These are phyloP conservation scores for Cytidiella melzeri DNA, from an alignment of 768 basidiomycete genomes.

Conservation along the genomic window DNA sequence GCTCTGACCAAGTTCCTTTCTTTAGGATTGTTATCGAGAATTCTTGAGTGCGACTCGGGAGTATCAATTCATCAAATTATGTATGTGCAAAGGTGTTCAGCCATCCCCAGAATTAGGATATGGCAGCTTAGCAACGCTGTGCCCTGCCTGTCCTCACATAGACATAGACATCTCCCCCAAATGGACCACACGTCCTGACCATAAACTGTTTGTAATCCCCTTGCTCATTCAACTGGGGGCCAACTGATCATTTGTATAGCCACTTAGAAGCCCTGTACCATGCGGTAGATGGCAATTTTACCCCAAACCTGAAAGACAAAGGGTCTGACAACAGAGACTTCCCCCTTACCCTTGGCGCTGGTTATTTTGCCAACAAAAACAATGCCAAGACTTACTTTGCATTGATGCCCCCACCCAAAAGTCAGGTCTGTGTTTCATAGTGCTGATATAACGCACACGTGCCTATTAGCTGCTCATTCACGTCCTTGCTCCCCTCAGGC, in stretches of 20 bases:
- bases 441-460: background rate
- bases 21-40: constrained; percentile 11
- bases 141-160: constrained; percentile 16
- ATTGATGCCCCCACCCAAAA: constrained; percentile 1
- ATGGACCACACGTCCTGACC: background rate
- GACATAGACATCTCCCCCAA: constrained; percentile 15
- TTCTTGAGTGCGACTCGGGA: constrained; percentile 1
- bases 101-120: background rate
- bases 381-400: constrained; percentile 7
- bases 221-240: background rate
- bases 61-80: background rate
- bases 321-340: constrained; percentile 8
- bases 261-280: constrained; percentile 9
- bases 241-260: background rate
- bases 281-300: constrained; percentile 15
- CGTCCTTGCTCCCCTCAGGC: constrained; percentile 1
- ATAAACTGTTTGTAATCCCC: background rate
- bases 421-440: background rate
- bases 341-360: constrained; percentile 10
- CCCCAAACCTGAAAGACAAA: constrained; percentile 10
- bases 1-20: background rate
- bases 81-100: background rate
- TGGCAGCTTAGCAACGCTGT: constrained; percentile 7
- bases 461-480: background rate
- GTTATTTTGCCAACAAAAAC: constrained; percentile 10